Evolutionary conservation across 2,329 filamentous ascomycete genomes (phyloP), one percentile per base, ranked within the genome.

Genomic region (Fusarium austroafricanum): DNA sequence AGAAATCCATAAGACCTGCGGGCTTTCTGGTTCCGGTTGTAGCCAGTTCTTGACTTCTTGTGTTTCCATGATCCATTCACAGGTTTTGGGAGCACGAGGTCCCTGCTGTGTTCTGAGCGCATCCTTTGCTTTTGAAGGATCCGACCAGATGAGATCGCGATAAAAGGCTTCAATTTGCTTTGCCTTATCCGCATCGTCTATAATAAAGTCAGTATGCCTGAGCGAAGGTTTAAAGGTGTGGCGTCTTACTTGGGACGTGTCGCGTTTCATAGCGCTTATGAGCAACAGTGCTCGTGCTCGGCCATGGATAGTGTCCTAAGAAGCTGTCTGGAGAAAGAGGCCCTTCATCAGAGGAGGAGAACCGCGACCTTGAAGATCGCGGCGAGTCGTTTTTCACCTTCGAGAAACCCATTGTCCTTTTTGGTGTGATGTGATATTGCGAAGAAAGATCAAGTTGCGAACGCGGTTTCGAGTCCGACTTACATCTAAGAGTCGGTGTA

Each of bases 221-320:
- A 18, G 5, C 3, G n/a, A 20, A 10, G 7, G 17, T 26, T 10
- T 21, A 7, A 15, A 26, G n/a, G 31, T 20, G 20, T 59, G 53
- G 60, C 29, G 21, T 37, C 37, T 51, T 46, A 64, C 61, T 44
- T 58, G 47, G 38, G 20, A 52, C 45, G 26, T 64, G 61, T 29
- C 40, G 60, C 39, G 60, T 38, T 50, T 65, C 61, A 51, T 58
- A 59, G 26, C 45, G 45, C 21, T 57, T 63, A 18, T 63, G 58
- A 26, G 60, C 57, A 8, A 64, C 52, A 17, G 61, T 65, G 52
- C 61, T 64, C 29, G 61, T 64, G 45, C 61, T 64, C 15, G 61
- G 61, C 61, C 61, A 64, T 21, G 61, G 61, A 65, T 64, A 64
- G 20, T 64, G 60, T n/a, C 61, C 61, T 1, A 64, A n/a, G 44